Conservation (phyloP, 164 flowering plant genomes). For the Buxus sempervirens region DNA sequence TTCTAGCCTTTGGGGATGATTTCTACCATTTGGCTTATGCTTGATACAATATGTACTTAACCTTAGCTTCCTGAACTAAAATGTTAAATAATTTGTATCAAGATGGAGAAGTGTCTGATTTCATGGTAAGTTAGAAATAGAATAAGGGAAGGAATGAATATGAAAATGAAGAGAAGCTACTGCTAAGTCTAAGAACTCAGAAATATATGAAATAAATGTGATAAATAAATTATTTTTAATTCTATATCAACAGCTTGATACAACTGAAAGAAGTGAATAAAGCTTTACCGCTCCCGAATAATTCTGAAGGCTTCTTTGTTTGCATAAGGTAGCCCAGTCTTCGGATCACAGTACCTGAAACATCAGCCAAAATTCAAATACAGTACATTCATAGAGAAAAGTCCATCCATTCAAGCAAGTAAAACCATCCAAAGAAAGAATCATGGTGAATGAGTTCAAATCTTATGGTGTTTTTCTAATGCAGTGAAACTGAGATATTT, state of each 20-base stretch:
- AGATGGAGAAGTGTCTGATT: too few relatives aligned
- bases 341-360: constrained; percentile 88
- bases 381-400: not conserved
- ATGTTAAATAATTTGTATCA: too few relatives aligned
- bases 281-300: constrained; percentile 67
- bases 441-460: not conserved
- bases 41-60: too few relatives aligned
- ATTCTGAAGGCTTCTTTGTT: constrained; percentile 88
- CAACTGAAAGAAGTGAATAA: constrained; percentile 1
- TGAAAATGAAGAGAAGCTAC: not conserved
- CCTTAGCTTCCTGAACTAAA: too few relatives aligned
- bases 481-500: not conserved
- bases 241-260: not conserved
- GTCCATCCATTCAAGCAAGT: not conserved
- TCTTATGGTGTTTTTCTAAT: too few relatives aligned
- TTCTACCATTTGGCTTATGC: too few relatives aligned
- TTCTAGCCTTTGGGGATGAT: too few relatives aligned
- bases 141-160: not conserved
- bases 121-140: not conserved
- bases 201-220: not conserved
- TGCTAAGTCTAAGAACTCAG: not conserved
- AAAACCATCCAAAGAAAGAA: constrained; percentile 1
- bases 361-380: constrained; percentile 10
- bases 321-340: constrained; percentile 87
- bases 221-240: not conserved